Base-by-base conservation (phyloP, 176 grass and related monocot genomes). In the Aegilops longissima region DNA sequence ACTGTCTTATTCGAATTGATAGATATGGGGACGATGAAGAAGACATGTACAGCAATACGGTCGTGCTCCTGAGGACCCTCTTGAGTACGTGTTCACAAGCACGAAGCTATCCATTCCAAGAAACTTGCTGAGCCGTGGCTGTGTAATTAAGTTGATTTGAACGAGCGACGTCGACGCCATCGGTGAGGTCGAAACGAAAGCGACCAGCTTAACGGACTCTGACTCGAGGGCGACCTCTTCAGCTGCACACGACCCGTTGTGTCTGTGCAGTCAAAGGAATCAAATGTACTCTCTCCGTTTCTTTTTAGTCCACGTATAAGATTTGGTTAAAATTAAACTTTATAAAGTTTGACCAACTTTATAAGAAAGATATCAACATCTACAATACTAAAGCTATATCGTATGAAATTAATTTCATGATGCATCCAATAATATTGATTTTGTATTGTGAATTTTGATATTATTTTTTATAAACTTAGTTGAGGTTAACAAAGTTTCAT, bases 191-290 rank as follows among this genome's bases (percentile, higher is more conserved):
- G 21, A n/a, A 72, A 72, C 13, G 65, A 84, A 38, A 79, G 81
- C 52, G 21, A 64, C 42, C 10, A 44, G 39, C 16, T 30, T 75
- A 87, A 87, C 33, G 66, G 66, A 3, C 72, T 76, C 69, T 52
- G 70, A 39, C 71, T 77, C 61, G 71, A 75, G 5, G 24, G 5
- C 13, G 40, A 73, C 56, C 42, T 40, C 31, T 90, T 83, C 74
- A 73, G 59, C 70, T 6, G 39, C 10, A 11, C 17, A 18, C 18
- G 4, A 59, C 54, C 18, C 18, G 54, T 18, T 59, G 18, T 21
- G 54, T 58, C 20, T 52, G 51, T 16, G 35, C 16, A 17, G 5
- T 54, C 51, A 54, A 17, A 64, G 61, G 61, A 64, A 12, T 6
- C n/a, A 64, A 64, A 27, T 21, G 42, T 4, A 36, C 6, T 21